A percentile compares a stretch with the other conserved stretches of the same genome.
These are phyloP conservation scores for Fraxinus excelsior DNA, from an alignment of 257 asterid species.

Conservation along the genomic window DNA sequence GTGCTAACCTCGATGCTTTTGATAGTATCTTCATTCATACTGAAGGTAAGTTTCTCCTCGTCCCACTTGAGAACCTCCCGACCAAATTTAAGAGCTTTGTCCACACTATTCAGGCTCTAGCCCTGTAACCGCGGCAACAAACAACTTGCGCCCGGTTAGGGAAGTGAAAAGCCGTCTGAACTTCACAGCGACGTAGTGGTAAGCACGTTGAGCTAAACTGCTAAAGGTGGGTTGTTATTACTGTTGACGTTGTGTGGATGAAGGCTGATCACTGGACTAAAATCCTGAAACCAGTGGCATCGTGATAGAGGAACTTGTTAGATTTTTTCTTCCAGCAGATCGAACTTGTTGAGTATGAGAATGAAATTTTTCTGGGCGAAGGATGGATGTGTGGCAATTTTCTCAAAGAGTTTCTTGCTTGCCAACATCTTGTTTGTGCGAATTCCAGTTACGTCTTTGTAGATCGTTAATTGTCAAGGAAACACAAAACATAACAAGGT, in stretches of 20 bases:
- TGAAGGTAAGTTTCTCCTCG: conserved; percentile 41
- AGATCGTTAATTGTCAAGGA: conserved; percentile 70
- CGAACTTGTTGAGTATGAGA: conserved; percentile 76
- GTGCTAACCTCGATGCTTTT: conserved; percentile 70
- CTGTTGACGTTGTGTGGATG: conserved; percentile 43
- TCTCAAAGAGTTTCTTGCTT: conserved; percentile 61
- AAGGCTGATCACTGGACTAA: conserved; percentile 63
- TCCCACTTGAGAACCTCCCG: conserved; percentile 80
- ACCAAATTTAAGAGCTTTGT: conserved; percentile 57
- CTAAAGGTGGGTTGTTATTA: conserved; percentile 31
- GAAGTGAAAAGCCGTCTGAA: conserved; percentile 60
- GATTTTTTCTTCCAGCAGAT: conserved; percentile 70
- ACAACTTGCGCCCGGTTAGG: conserved; percentile 55
- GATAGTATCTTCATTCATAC: conserved; percentile 49
- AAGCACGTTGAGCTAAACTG: conserved; percentile 78
- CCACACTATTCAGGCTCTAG: conserved; percentile 69
- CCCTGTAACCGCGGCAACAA: conserved; percentile 61
- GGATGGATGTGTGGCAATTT: conserved; percentile 52
- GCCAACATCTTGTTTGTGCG: conserved; percentile 68
- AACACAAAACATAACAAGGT: conserved; percentile 67
- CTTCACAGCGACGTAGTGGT: conserved; percentile 70
- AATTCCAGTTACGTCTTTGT: conserved; percentile 54
- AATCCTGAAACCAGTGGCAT: conserved; percentile 82
- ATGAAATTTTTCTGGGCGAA: conserved; percentile 59
- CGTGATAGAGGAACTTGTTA: conserved; percentile 53